These are phyloP conservation scores for Cryptococcus wingfieldii DNA, from an alignment of 1,284 basidiomycete species.

Conservation along the genomic window DNA sequence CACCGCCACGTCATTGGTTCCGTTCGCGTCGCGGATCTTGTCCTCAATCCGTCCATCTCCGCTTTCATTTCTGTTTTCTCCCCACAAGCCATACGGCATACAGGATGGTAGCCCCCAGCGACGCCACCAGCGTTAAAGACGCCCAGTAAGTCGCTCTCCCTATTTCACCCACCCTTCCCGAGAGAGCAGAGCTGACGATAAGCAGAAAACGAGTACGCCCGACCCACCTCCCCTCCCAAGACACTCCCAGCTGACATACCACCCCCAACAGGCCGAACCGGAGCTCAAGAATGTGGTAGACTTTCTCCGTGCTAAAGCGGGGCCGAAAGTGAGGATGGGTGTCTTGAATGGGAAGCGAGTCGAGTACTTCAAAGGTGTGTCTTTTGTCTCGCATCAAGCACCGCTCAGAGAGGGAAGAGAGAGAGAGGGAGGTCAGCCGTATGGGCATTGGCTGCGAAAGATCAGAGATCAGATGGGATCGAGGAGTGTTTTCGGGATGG, in stretches of 20 bases:
- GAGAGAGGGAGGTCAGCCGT: too few species aligned
- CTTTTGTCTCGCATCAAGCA: background rate
- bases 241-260: conserved; percentile 20
- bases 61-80: too few species aligned
- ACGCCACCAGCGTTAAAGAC: background rate
- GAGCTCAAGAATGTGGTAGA: conserved; percentile 74
- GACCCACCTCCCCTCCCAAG: conserved; percentile 9
- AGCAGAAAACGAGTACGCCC: background rate
- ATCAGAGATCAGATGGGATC: too few species aligned
- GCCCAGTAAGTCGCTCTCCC: background rate
- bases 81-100: background rate
- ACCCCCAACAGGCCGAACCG: conserved; percentile 56
- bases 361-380: conserved; percentile 94
- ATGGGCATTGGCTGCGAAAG: too few species aligned
- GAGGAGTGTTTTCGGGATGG: too few species aligned
- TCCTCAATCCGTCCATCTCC: too few species aligned
- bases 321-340: conserved; percentile 84
- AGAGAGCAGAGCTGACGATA: background rate
- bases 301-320: conserved; percentile 78
- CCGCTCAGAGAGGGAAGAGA: too few species aligned
- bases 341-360: conserved; percentile 90
- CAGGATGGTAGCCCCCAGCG: background rate
- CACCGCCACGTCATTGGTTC: too few species aligned
- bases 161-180: background rate
- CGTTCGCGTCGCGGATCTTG: too few species aligned